phyloP scores from a whole-genome alignment of 331 rosid genomes.

The Quercus lobata region DNA sequence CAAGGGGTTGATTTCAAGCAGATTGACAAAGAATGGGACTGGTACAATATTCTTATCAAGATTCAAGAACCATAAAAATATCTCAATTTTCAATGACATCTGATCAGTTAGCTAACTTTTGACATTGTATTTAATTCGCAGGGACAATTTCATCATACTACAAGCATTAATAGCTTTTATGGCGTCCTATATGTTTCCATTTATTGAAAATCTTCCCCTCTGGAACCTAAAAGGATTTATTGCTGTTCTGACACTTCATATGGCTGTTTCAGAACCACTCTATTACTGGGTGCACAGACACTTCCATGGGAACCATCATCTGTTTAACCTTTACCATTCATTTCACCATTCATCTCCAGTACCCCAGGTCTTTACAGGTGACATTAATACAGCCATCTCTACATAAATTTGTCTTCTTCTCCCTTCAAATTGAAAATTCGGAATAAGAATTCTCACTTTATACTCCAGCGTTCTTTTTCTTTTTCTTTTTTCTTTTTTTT shows the following conservation, averaged over 20 bases:
- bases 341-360: slow-evolving; percentile 86
- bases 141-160: slow-evolving; percentile 91
- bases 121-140: not conserved
- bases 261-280: slow-evolving; percentile 80
- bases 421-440: too few relatives aligned
- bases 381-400: not conserved
- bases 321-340: slow-evolving; percentile 67
- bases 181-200: slow-evolving; percentile 48
- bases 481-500: too few relatives aligned
- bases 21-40: slow-evolving; percentile 87
- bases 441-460: too few relatives aligned
- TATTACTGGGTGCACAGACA: slow-evolving; percentile 67
- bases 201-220: slow-evolving; percentile 51
- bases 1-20: slow-evolving; percentile 90
- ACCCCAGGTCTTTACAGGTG: slow-evolving; percentile 66
- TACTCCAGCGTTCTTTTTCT: too few relatives aligned
- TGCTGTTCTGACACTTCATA: slow-evolving; percentile 52
- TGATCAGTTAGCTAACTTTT: not conserved
- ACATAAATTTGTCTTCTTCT: not conserved
- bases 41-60: slow-evolving; percentile 31
- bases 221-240: slow-evolving; percentile 67
- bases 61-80: not conserved
- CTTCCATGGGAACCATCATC: slow-evolving; percentile 46
- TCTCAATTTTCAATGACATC: not conserved
- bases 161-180: slow-evolving; percentile 52